Evolutionary conservation across 2,329 filamentous ascomycete species (phyloP), one percentile per base, ranked within the genome.

Genomic region (Sclerotinia borealis): DNA sequence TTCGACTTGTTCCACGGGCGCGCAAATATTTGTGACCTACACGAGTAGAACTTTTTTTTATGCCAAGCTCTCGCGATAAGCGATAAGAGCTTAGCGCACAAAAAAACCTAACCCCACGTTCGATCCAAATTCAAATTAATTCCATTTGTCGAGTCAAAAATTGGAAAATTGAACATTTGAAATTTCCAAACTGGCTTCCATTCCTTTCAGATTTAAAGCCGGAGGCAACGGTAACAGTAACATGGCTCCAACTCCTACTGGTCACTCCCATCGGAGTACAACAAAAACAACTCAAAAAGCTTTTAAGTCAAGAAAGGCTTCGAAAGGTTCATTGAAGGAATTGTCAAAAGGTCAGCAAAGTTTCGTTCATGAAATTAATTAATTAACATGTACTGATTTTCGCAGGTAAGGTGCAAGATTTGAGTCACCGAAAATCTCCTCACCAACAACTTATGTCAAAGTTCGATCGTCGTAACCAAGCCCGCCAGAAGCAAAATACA

Each of bases 371-470:
- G 59, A 11, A 54, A 39, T 43, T 22, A 34, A 61, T 65, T 10
- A 54, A 39, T 43, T 22, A 34, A 61, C 64, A 15, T 34, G 15
- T 64, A 64, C 51, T 66, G 59, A 70, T 49, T 64, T 27, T 51
- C 64, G 43, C 66, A 95, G 91, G 93, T 74, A 95, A 95, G 77
- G 83, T 93, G 56, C 88, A 82, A 62, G 79, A 85, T 72, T 90
- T 96, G 74, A 85, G 83, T 71, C 81, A 82, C 71, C 87, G 93
- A 73, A 96, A 91, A 77, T 96, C 93, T 19, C 91, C 91, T 62
- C 92, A 96, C 76, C 95, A 99, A 76, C 92, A 96, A 79, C 86
- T 97, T 78, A 93, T 97, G 91, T 96, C 92, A 64, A 99, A 98
- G 78, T 85, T 99, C 76, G 92, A 96, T 77, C 89, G 95, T 65